Conservation (phyloP, 2,329 filamentous ascomycete genomes). For the Metarhizium anisopliae region DNA sequence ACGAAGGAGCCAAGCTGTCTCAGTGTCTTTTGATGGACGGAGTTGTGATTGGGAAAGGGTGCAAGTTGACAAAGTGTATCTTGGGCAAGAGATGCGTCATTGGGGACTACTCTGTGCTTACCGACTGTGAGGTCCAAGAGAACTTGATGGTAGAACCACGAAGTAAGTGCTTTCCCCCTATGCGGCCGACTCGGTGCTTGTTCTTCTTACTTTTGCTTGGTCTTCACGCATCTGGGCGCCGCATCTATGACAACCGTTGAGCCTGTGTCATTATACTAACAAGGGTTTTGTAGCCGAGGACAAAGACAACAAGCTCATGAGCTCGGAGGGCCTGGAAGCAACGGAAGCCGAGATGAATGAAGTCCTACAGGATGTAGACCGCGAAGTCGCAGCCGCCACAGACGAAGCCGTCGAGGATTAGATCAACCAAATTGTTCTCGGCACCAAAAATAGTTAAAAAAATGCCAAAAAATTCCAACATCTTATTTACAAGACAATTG, state of each 20-base stretch:
- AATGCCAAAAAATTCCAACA: not conserved
- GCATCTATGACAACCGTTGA: not conserved
- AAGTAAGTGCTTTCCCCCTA: constrained; percentile 38
- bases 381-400: constrained; percentile 21
- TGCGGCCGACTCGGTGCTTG: not conserved
- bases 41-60: constrained; percentile 73
- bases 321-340: constrained; percentile 55
- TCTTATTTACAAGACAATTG: not conserved
- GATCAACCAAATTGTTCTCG: not conserved
- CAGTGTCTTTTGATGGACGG: constrained; percentile 91
- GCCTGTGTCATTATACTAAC: not conserved
- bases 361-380: constrained; percentile 34
- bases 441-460: not conserved
- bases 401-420: constrained; percentile 11
- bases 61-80: constrained; percentile 79
- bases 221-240: not conserved
- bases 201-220: not conserved
- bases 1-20: constrained; percentile 75
- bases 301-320: constrained; percentile 60
- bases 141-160: constrained; percentile 76
- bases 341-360: constrained; percentile 53
- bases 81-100: constrained; percentile 73
- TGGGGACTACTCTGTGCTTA: constrained; percentile 72
- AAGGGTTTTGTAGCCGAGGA: constrained; percentile 44
- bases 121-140: constrained; percentile 88